Base-by-base conservation (phyloP, 225 moss, liverwort and hornwort species). In the Marchantia paleacea region DNA sequence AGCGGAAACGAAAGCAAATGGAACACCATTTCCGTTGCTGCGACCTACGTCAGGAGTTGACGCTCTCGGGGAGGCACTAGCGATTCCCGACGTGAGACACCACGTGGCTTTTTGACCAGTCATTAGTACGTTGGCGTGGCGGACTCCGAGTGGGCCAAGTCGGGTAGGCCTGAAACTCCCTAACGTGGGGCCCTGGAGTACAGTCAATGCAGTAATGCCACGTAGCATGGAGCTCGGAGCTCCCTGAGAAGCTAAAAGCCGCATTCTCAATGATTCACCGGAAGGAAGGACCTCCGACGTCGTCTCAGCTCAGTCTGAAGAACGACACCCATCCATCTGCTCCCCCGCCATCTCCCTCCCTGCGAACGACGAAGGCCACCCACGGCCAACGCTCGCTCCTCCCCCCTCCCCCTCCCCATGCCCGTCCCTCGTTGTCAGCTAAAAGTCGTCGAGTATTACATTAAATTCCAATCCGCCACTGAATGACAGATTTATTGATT, bases 161-260 rank as follows among this genome's bases (percentile, higher is more conserved):
- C 18, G 29, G 3, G 30, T 11, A 29, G 31, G 30, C 25, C 4
- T 9, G 24, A 3, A 68, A 8, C 29, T 29, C 13, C 6, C 14
- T 12, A 28, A 68, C 12, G 30, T 68, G 6, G 10, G 13, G 68
- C 30, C 14, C 13, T 20, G 1, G 31, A 29, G 30, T 5, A 7
- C 1, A 30, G 6, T 68, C 68, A 68, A 68, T 68, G 68, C 68
- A 0, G 28, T 68, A 2, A 0, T 8, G 68, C 68, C 68, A 68
- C 68, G 68, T 68, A 29, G 68, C 31, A 68, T 0, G 11, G 12
- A 0, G 29, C 28, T 31, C 16, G 10, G 11, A 68, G 68, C 30
- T n/a, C 68, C 30, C 68, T 29, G 29, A 68, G 68, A 68, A 30
- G 30, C 24, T 68, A 68, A 68, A 68, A 68, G 29, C 31, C 68